Base-by-base conservation (phyloP, 2,329 filamentous ascomycete genomes). In the Apiospora kogelbergensis region DNA sequence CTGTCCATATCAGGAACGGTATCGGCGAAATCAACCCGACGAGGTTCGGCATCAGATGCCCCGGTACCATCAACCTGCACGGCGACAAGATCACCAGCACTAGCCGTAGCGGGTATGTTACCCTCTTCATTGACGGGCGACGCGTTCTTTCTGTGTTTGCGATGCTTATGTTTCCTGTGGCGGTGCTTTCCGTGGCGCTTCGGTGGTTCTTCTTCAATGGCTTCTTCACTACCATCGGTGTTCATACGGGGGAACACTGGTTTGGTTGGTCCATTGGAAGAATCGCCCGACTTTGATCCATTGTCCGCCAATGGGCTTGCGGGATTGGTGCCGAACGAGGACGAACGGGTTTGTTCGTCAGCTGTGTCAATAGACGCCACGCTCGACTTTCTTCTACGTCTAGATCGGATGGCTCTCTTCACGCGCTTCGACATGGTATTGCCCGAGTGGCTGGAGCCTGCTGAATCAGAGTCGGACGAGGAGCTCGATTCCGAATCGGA, bases 301-400 rank as follows among this genome's bases (percentile, higher is more conserved):
- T 84, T 82, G 3, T 85, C 84, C 5, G 74, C 69, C 17, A 71
- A 69, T 30, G 78, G 77, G 67, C 76, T 80, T 9, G 74, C 75
- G 41, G 77, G 79, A 9, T 75, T 78, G 3, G 80, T 80, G 26
- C 80, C 81, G 53, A 83, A 80, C 1, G 85, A 86, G 0, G 82
- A 79, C 6, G 81, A 80, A 4, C 81, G 80, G 13, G 78, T 81
- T 7, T 73, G 72, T 4, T 71, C 74, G 3, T 80, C 77, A 20
- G 76, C 74, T 2, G 85, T 88, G 17, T 93, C 91, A 70, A 88
- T 88, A 30, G 90, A 94, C 75, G 89, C 89, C 42, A 87, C 84
- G 73, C 91, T 95, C 0, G 92, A 95, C 84, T 95, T 97, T 80
- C 93, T 90, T 72, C 89, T 90, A 75, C 89, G 89, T 67, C 90